These are phyloP conservation scores for Monilinia laxa DNA, from an alignment of 2,329 filamentous ascomycete species.

Conservation along the genomic window DNA sequence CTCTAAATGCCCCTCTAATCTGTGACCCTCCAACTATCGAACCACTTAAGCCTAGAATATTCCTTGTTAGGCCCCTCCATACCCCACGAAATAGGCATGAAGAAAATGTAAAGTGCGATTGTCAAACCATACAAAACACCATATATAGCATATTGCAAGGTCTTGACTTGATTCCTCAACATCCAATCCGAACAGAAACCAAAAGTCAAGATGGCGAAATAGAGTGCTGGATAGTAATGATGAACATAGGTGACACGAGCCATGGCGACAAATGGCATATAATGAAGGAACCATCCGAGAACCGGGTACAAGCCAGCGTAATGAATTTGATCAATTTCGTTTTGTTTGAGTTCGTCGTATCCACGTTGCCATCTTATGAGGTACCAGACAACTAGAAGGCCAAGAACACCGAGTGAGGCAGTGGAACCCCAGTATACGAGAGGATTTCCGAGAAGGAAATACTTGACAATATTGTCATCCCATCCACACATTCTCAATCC, in stretches of 20 bases:
- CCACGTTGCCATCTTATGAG: constrained; percentile 93
- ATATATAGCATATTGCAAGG: constrained; percentile 68
- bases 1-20: constrained; percentile 31
- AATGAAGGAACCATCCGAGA: constrained; percentile 94
- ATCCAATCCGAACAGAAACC: constrained; percentile 89
- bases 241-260: constrained; percentile 98
- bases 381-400: constrained; percentile 76
- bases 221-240: constrained; percentile 97
- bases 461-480: constrained; percentile 94
- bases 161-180: constrained; percentile 63
- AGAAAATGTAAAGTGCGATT: constrained; percentile 82
- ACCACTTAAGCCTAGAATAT: constrained; percentile 93
- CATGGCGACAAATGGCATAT: constrained; percentile 95
- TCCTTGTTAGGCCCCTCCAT: constrained; percentile 84
- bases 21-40: constrained; percentile 67
- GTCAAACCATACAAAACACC: constrained; percentile 69
- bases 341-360: constrained; percentile 74
- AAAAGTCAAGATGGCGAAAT: constrained; percentile 88
- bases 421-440: constrained; percentile 95
- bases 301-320: constrained; percentile 90
- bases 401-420: constrained; percentile 71
- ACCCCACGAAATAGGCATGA: constrained; percentile 93
- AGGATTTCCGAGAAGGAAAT: constrained; percentile 97
- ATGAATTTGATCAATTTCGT: constrained; percentile 90
- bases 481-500: constrained; percentile 98